A percentile compares a stretch with the other conserved stretches of the same genome.
Conservation (phyloP, 2,329 filamentous ascomycete genomes). For the Aspergillus sp. region DNA sequence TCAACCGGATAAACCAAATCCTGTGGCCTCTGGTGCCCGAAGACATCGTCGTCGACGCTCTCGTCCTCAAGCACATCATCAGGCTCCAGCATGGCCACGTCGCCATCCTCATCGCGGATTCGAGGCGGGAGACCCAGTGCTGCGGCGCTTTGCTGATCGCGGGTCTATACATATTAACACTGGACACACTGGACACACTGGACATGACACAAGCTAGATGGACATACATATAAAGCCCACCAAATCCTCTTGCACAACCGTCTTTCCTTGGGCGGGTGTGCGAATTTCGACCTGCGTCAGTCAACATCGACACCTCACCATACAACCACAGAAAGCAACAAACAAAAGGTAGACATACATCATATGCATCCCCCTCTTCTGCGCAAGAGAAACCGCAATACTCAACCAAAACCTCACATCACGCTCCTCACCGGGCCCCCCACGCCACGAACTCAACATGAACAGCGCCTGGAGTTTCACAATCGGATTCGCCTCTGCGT, state of each 20-base stretch:
- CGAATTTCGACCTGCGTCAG: constrained; percentile 29
- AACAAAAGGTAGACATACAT: constrained; percentile 21
- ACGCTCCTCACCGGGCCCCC: constrained; percentile 49
- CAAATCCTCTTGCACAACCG: constrained; percentile 51
- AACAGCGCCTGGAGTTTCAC: constrained; percentile 54
- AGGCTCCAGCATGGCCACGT: constrained; percentile 40
- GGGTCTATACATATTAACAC: constrained; percentile 30
- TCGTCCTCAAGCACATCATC: constrained; percentile 40
- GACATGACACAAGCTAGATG: too few species aligned
- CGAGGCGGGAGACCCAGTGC: constrained; percentile 48
- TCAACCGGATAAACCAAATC: constrained; percentile 37
- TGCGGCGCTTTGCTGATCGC: constrained; percentile 50
- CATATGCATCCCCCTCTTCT: constrained; percentile 45
- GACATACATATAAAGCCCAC: constrained; percentile 53
- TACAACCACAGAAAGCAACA: neutral
- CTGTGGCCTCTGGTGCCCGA: constrained; percentile 33
- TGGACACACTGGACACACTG: too few species aligned
- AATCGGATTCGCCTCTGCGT: constrained; percentile 53
- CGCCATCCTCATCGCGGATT: constrained; percentile 52
- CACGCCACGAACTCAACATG: constrained; percentile 57
- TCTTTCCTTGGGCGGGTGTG: constrained; percentile 31
- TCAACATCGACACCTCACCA: neutral
- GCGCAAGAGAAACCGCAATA: constrained; percentile 52
- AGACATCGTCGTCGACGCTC: constrained; percentile 23
- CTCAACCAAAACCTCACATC: constrained; percentile 54